Conservation (phyloP, 768 basidiomycete genomes). For the Leccinum olivaceopallidum region DNA sequence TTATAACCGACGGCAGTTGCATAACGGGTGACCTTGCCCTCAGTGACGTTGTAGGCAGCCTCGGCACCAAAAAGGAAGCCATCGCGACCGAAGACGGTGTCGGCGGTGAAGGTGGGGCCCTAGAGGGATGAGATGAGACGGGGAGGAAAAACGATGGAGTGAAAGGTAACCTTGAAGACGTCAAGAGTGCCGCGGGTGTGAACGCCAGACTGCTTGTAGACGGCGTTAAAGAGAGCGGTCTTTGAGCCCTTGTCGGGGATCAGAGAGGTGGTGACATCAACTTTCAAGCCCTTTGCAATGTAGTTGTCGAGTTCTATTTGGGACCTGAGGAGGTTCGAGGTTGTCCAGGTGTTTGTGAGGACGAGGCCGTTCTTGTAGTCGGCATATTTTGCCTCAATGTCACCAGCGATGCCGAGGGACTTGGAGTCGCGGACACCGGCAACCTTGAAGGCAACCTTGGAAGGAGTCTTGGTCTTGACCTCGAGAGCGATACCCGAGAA, state of each 20-base stretch:
- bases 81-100: slow-evolving; percentile 93
- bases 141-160: background rate
- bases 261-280: slow-evolving; percentile 83
- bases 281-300: slow-evolving; percentile 96
- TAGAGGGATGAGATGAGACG: slow-evolving; percentile 32
- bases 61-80: slow-evolving; percentile 97
- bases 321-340: slow-evolving; percentile 87
- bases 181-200: slow-evolving; percentile 92
- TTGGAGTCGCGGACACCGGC: slow-evolving; percentile 79
- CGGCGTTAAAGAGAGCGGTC: slow-evolving; percentile 76
- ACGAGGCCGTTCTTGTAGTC: slow-evolving; percentile 92
- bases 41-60: slow-evolving; percentile 94
- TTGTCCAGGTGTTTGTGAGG: slow-evolving; percentile 96
- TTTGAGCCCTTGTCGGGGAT: slow-evolving; percentile 86
- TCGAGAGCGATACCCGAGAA: slow-evolving; percentile 73
- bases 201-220: slow-evolving; percentile 95
- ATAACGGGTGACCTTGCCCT: slow-evolving; percentile 90
- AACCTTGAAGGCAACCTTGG: slow-evolving; percentile 92
- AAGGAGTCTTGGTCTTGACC: slow-evolving; percentile 87
- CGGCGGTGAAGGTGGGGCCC: slow-evolving; percentile 98
- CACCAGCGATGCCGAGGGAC: slow-evolving; percentile 73
- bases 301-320: slow-evolving; percentile 96
- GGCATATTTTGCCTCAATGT: slow-evolving; percentile 93
- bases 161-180: slow-evolving; percentile 77
- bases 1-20: slow-evolving; percentile 92